These are phyloP conservation scores for Plantago ovata DNA, from an alignment of 257 asterid genomes.

Conservation along the genomic window DNA sequence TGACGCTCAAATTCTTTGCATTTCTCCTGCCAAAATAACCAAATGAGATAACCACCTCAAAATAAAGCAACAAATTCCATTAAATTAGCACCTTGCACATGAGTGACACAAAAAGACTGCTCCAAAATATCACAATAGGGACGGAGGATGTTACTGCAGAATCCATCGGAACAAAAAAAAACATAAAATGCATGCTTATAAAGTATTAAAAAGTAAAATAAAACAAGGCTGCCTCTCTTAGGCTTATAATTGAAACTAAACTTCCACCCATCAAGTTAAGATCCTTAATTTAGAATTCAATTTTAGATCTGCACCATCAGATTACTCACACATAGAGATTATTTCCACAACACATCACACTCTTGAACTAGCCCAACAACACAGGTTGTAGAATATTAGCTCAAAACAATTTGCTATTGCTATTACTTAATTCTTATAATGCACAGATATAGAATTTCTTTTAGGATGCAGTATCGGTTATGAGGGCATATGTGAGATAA, in stretches of 20 bases:
- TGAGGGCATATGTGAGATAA: too few species aligned
- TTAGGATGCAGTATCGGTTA: too few species aligned
- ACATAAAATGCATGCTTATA: not conserved
- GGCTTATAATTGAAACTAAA: not conserved
- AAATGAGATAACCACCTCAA: constrained; percentile 1
- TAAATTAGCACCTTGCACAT: too few species aligned
- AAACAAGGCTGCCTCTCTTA: not conserved
- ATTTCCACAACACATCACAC: constrained; percentile 12
- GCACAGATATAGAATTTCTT: too few species aligned
- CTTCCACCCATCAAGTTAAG: not conserved
- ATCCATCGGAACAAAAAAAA: constrained; percentile 7
- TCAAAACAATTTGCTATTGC: constrained; percentile 3
- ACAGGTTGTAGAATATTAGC: constrained; percentile 5
- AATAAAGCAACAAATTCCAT: not conserved
- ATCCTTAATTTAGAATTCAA: not conserved
- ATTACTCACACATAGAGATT: constrained; percentile 10
- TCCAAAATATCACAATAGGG: not conserved
- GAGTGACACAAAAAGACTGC: too few species aligned
- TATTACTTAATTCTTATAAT: too few species aligned
- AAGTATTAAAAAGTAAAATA: not conserved
- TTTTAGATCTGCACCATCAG: not conserved
- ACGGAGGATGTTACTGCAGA: not conserved
- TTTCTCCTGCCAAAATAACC: constrained; percentile 49
- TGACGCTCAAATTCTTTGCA: constrained; percentile 38
- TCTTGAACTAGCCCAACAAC: constrained; percentile 14